Base-by-base conservation (phyloP, 2,329 filamentous ascomycete species). In the Biscogniauxia mediterranea region DNA sequence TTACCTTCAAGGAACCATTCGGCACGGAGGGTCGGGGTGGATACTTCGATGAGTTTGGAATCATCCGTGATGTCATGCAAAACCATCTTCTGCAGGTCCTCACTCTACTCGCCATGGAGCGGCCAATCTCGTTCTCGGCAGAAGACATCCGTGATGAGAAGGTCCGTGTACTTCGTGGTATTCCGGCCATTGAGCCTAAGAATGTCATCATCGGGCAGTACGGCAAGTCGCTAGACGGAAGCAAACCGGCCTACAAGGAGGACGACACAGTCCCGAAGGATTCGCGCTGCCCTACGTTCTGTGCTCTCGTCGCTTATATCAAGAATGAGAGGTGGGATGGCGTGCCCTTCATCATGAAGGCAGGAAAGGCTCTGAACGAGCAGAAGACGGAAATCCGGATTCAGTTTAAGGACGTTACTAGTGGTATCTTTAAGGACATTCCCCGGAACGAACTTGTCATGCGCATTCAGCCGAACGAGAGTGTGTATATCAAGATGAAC, bases 401-500 rank as follows among this genome's bases (percentile, higher is more conserved):
- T 71, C 95, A 99, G 78, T 99, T 97, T 89, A 97, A 97, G 85
- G 95, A 99, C 76, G 95, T 99, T 67, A 98, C 95, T 21, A 97
- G 93, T 55, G 95, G 96, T 69, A 99, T 99, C 79, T 99, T 99
- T 84, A 98, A 98, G 86, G 94, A 99, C 77, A 99, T 99, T 74
- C 96, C 95, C 62, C 90, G 96, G 70, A 99, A 99, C 83, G 95
- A 99, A 82, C 90, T 99, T 68, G 95, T 99, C 73, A 97, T 99
- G 83, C 93, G 95, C 69, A 96, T 99, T 68, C 95, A 99, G 83
- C 95, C 95, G 71, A 99, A 99, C 82, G 95, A 99, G 85, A 96
- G 92, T 76, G 93, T 99, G 69, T 99, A 99, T 82, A 96, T 98
- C 79, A 99, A 99, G 88, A 99, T 99, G 95, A 99, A 99, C 89